Evolutionary conservation across 495 filamentous ascomycete genomes (phyloP), one percentile per base, ranked within the genome.

Genomic region (Xylaria sp.): DNA sequence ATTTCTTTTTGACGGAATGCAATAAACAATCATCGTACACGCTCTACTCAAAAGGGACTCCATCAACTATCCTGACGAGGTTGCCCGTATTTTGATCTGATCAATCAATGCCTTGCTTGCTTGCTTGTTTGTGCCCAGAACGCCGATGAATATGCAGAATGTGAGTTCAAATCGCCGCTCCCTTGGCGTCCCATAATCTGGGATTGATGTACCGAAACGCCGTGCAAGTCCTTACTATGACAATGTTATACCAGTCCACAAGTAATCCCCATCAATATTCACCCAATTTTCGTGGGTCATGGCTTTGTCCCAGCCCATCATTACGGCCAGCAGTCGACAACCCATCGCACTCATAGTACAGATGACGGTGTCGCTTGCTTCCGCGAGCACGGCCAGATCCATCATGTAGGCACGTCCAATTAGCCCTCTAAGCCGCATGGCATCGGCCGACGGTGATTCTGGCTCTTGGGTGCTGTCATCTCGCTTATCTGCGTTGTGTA

Each of bases 261-360:
- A 81, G 72, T 80, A 88, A 24, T 84, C 86, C 5, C 90, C 91
- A 76, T 95, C 92, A n/a, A 94, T 83, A 78, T 94, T 93, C 58
- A 82, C 79, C 92, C 92, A 95, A 40, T 82, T 79, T 24, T 80
- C 83, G 29, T 84, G 67, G 15, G 77, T 80, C 63, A 93, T 81
- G 29, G 86, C 89, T 6, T 80, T 84, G 24, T 93, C 90, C 92
- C 92, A 94, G 1, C 91, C 92, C 90, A 93, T 89, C 85, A 93
- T 90, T 61, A 95, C 91, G 26, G 88, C 92, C 59, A 95, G 71
- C 59, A 94, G 53, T 31, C 90, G 80, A 74, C 92, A 95, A 4
- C 88, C 89, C 71, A 86, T 84, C 61, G 88, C 84, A 61, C 88
- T 90, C 40, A 91, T 90, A 12, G 87, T 89, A 73, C 91, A 93